Conservation (phyloP, 140 eudicot species). For the Anethum foeniculum region DNA sequence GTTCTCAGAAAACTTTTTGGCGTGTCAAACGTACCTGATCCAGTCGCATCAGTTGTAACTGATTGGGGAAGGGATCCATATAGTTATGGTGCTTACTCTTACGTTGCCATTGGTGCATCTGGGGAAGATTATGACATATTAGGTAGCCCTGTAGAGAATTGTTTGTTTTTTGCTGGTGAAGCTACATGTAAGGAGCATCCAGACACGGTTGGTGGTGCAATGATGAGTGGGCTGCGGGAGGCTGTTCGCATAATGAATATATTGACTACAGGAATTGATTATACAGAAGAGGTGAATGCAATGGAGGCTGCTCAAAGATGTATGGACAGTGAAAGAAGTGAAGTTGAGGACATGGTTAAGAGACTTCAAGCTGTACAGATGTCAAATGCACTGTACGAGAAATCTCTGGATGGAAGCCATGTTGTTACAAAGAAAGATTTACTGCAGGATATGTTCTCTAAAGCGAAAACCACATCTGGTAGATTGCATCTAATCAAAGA, state of each 20-base stretch:
- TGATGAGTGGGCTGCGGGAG: conserved; percentile 97
- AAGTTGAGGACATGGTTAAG: conserved; percentile 68
- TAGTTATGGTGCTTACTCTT: conserved; percentile 93
- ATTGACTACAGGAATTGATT: conserved; percentile 67
- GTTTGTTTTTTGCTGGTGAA: conserved; percentile 97
- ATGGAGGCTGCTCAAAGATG: conserved; percentile 83
- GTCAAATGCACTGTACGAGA: conserved; percentile 37
- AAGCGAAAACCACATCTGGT: conserved; percentile 80
- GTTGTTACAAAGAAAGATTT: conserved; percentile 33
- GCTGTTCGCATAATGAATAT: conserved; percentile 89
- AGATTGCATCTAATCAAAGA: conserved; percentile 81
- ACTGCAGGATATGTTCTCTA: conserved; percentile 66
- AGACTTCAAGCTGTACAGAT: conserved; percentile 63
- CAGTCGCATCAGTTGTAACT: conserved; percentile 88
- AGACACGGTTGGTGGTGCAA: conserved; percentile 99
- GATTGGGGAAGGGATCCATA: conserved; percentile 99
- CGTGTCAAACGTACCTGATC: conserved; percentile 55
- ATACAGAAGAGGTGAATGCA: conserved; percentile 81
- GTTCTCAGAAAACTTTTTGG: conserved; percentile 95
- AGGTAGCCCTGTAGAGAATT: conserved; percentile 78
- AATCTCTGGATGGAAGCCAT: conserved; percentile 33
- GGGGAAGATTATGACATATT: conserved; percentile 92
- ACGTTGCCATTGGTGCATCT: conserved; percentile 91
- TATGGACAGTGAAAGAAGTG: conserved; percentile 61
- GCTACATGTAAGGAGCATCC: conserved; percentile 99